Evolutionary conservation across 768 basidiomycete genomes (phyloP).

Genomic region (Hericium coralloides): DNA sequence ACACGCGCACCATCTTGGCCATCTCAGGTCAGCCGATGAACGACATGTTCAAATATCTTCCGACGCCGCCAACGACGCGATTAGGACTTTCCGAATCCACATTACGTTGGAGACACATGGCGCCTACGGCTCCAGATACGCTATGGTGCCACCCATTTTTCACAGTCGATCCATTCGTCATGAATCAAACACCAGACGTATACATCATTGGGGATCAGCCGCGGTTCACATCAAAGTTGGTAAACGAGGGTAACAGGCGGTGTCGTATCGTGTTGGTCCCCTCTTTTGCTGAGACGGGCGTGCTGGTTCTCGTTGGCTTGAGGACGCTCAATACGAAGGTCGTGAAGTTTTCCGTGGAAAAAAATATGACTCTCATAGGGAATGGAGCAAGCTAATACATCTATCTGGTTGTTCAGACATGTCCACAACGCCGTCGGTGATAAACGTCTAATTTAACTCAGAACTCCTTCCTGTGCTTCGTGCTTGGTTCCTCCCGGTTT

Average conservation of each 20-base stretch:
- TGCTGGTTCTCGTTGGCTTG: constrained; percentile 13
- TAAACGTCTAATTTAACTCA: too few species aligned
- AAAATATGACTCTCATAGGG: background rate
- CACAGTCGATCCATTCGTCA: constrained; percentile 79
- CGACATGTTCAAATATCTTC: constrained; percentile 92
- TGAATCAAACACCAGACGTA: constrained; percentile 78
- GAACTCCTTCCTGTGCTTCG: too few species aligned
- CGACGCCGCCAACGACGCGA: constrained; percentile 59
- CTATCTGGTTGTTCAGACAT: background rate
- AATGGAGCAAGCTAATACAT: background rate
- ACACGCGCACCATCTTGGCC: constrained; percentile 57
- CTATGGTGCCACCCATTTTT: constrained; percentile 97
- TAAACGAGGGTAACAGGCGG: constrained; percentile 29
- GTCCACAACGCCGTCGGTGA: background rate
- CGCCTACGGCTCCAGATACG: constrained; percentile 98
- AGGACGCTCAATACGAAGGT: constrained; percentile 9
- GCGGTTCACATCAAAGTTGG: constrained; percentile 65
- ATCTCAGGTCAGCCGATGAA: constrained; percentile 90
- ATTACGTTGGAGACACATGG: constrained; percentile 89
- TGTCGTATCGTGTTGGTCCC: constrained; percentile 13
- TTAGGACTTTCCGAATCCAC: constrained; percentile 70
- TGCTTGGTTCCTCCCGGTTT: too few species aligned
- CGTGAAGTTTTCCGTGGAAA: constrained; percentile 2
- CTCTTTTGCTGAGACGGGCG: constrained; percentile 11
- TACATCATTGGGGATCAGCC: constrained; percentile 93